These are phyloP conservation scores for Datisca glomerata DNA, from an alignment of 306 rosid species.

Conservation along the genomic window DNA sequence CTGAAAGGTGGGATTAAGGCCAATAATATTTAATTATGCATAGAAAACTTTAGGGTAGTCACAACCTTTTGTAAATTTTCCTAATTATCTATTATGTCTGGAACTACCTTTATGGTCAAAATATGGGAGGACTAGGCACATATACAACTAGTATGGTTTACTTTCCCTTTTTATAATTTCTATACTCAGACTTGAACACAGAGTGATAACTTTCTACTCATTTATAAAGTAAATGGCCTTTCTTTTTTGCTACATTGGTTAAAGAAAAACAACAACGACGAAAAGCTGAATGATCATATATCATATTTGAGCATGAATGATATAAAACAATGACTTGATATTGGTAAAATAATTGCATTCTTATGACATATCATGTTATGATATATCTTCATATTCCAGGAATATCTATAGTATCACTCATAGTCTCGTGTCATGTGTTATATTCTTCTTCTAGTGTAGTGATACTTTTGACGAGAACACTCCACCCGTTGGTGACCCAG, in stretches of 20 bases:
- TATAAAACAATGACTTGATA: too few species aligned
- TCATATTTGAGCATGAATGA: too few species aligned
- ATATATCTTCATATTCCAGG: neutral
- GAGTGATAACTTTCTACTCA: neutral
- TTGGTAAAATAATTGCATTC: too few species aligned
- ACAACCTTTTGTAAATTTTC: constrained; percentile 6
- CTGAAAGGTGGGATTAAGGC: constrained; percentile 43
- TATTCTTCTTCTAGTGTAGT: constrained; percentile 33
- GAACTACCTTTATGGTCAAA: constrained; percentile 28
- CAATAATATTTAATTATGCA: constrained; percentile 7
- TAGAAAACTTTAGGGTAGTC: constrained; percentile 8
- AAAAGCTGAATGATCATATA: too few species aligned
- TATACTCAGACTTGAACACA: neutral
- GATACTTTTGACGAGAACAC: constrained; percentile 97
- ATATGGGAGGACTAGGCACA: constrained; percentile 77
- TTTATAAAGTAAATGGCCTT: neutral
- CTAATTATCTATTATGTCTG: constrained; percentile 24
- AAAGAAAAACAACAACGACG: too few species aligned
- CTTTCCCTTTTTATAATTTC: constrained; percentile 5
- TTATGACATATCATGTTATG: neutral
- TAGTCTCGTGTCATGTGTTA: too few species aligned
- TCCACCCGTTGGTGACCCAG: constrained; percentile 74
- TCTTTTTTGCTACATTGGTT: too few species aligned
- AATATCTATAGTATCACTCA: too few species aligned
- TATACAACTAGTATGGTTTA: constrained; percentile 69